Evolutionary conservation across 345 rosid genomes (phyloP).

Genomic region (Brassica juncea): DNA sequence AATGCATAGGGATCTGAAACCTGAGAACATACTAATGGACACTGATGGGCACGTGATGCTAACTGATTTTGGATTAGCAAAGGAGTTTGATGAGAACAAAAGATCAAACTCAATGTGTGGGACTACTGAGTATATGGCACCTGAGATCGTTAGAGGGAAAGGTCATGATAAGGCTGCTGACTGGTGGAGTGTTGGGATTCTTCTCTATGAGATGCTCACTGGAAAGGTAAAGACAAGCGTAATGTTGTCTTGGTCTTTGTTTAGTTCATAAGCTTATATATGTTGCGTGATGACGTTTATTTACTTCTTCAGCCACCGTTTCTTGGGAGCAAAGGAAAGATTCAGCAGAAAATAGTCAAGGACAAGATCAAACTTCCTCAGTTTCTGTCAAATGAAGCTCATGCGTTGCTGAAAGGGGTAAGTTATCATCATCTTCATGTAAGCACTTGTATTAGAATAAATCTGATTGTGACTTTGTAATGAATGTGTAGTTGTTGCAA

Average conservation of each 20-base stretch:
- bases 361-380: conserved; percentile 78
- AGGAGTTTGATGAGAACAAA: conserved; percentile 75
- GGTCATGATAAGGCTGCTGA: conserved; percentile 96
- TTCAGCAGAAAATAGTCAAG: conserved; percentile 80
- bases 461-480: conserved; percentile 3
- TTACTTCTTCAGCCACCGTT: conserved; percentile 69
- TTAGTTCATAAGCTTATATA: background rate
- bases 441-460: background rate
- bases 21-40: conserved; percentile 89
- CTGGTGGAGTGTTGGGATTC: conserved; percentile 97
- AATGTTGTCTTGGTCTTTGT: background rate
- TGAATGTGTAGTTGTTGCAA: conserved; percentile 66
- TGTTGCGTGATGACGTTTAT: background rate
- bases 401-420: conserved; percentile 82
- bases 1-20: conserved; percentile 99
- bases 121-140: conserved; percentile 94
- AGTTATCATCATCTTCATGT: conserved; percentile 3
- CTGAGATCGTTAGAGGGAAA: conserved; percentile 85
- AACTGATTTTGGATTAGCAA: conserved; percentile 94
- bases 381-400: conserved; percentile 77
- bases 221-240: conserved; percentile 57
- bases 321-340: conserved; percentile 60
- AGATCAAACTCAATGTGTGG: conserved; percentile 95
- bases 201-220: conserved; percentile 91
- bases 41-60: conserved; percentile 89